Evolutionary conservation across 768 basidiomycete species (phyloP).

Genomic region (Lactifluus pinguis): DNA sequence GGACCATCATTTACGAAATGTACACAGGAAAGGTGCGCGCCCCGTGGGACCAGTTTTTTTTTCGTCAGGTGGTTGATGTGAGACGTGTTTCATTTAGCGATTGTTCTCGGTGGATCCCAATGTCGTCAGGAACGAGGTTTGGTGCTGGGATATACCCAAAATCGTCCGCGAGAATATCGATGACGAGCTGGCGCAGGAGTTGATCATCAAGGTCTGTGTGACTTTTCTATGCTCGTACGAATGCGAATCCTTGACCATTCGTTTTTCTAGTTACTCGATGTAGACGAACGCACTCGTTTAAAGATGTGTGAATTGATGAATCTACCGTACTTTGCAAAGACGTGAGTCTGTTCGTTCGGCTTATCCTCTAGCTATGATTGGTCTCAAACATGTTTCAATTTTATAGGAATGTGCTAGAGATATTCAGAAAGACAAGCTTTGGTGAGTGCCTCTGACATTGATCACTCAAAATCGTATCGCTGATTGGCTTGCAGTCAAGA

Average conservation of each 20-base stretch:
- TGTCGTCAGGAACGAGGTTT: conserved; percentile 9
- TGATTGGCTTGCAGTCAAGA: background rate
- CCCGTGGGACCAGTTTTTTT: background rate
- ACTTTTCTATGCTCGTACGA: background rate
- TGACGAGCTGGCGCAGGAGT: background rate
- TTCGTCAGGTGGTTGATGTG: background rate
- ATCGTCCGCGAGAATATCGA: conserved; percentile 1
- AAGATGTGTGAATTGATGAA: background rate
- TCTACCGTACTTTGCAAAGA: background rate
- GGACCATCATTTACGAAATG: conserved; percentile 13
- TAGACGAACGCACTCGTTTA: conserved; percentile 1
- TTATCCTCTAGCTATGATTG: background rate
- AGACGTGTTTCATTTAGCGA: background rate
- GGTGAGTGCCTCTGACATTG: background rate
- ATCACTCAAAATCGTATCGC: background rate
- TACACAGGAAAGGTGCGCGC: background rate
- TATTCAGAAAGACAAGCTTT: background rate
- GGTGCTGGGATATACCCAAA: conserved; percentile 6
- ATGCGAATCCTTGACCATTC: background rate
- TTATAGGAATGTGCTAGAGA: background rate
- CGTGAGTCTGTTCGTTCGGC: background rate
- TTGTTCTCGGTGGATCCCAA: conserved; percentile 1
- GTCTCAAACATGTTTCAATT: background rate
- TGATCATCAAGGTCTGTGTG: conserved; percentile 3
- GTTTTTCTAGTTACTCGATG: conserved; percentile 1